Conservation (phyloP, 83 land plant genomes). For the Picea abies region DNA sequence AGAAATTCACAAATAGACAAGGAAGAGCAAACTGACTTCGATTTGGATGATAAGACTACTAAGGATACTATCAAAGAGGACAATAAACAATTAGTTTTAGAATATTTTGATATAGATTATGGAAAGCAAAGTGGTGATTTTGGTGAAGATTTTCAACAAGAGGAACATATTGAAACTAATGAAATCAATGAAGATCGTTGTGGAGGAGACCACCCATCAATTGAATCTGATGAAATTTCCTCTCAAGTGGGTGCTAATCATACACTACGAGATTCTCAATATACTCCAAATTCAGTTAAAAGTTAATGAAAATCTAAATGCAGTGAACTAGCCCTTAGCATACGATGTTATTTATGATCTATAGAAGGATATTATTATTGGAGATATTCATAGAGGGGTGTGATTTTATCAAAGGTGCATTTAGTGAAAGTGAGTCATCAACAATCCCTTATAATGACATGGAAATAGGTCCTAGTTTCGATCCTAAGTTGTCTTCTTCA, state of each 20-base stretch:
- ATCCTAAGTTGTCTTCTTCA: constrained; percentile 18
- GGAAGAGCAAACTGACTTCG: not conserved
- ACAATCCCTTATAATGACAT: constrained; percentile 20
- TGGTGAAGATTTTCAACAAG: constrained; percentile 13
- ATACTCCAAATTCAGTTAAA: not conserved
- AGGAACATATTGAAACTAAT: not conserved
- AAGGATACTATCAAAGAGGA: constrained; percentile 13
- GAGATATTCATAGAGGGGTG: not conserved
- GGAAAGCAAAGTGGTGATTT: constrained; percentile 19
- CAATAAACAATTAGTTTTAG: constrained; percentile 16
- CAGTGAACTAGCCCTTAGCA: no score
- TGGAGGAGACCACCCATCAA: constrained; percentile 6
- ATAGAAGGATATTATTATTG: not conserved
- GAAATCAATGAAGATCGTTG: not conserved
- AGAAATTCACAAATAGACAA: constrained; percentile 12
- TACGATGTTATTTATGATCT: not conserved
- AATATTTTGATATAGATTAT: constrained; percentile 18
- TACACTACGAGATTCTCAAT: no score
- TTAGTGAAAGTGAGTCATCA: constrained; percentile 9
- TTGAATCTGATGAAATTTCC: not conserved
- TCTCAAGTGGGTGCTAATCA: not conserved
- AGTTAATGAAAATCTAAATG: not conserved
- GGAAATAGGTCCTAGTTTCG: not conserved
- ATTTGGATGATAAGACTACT: constrained; percentile 14
- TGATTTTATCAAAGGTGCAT: not conserved